These are phyloP conservation scores for Pseudophaeomoniella oleicola DNA, from an alignment of 2,329 filamentous ascomycete genomes.

Conservation along the genomic window DNA sequence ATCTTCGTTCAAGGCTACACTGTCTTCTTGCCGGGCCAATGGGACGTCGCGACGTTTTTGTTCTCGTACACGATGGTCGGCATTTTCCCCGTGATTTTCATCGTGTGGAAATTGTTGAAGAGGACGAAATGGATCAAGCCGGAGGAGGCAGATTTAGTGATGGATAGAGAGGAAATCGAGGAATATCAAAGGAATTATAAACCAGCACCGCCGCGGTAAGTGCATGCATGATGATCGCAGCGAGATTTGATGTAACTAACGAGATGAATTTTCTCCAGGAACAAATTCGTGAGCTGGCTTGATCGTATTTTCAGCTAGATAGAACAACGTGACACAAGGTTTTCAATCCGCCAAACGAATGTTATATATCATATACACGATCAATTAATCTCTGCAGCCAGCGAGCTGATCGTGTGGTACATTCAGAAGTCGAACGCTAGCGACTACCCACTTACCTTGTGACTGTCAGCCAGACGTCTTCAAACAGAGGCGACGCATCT, in stretches of 20 bases:
- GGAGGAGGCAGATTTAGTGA: conserved; percentile 46
- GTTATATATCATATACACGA: no score
- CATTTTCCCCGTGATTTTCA: conserved; percentile 53
- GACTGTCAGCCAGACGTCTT: no score
- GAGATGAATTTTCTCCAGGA: conserved; percentile 4
- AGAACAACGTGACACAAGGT: no score
- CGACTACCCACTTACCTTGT: no score
- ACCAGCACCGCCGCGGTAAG: conserved; percentile 37
- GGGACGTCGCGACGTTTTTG: conserved; percentile 56
- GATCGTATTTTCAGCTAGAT: conserved; percentile 29
- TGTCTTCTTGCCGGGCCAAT: conserved; percentile 56
- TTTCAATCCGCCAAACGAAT: no score
- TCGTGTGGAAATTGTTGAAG: conserved; percentile 58
- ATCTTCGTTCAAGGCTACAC: conserved; percentile 61
- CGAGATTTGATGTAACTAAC: neutral
- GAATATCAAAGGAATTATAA: conserved; percentile 51
- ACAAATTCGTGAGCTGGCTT: conserved; percentile 15
- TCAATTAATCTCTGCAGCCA: no score
- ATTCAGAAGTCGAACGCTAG: no score
- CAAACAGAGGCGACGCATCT: no score
- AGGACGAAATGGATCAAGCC: conserved; percentile 43
- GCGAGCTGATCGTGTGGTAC: no score
- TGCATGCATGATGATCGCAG: conserved; percentile 2
- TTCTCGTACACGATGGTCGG: conserved; percentile 66
- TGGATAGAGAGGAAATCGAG: conserved; percentile 51